Percentiles rank a stretch among this genome's conserved stretches.
Conservation (phyloP, 805 yeast genomes). For the Saccharomycopsis sp. region DNA sequence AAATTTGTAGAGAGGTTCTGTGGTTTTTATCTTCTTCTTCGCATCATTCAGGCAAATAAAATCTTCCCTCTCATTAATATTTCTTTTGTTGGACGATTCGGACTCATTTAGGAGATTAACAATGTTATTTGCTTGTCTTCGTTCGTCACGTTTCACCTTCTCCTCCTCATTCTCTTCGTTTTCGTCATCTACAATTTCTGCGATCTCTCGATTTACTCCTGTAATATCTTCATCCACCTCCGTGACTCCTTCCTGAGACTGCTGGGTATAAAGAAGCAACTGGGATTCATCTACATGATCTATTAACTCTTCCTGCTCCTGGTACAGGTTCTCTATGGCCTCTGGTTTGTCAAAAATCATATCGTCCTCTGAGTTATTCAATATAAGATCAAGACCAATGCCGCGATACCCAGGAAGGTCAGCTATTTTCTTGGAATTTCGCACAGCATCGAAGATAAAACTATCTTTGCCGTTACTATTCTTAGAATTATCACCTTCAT, state of each 20-base stretch:
- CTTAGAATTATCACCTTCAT: not conserved
- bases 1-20: conserved; percentile 11
- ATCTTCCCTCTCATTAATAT: not conserved
- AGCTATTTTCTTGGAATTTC: not conserved
- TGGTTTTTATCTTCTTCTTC: not conserved
- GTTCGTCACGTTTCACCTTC: not conserved
- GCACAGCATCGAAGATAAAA: not conserved
- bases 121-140: not conserved
- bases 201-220: no score
- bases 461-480: not conserved
- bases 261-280: not conserved
- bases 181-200: no score
- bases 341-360: not conserved
- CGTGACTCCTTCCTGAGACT: not conserved
- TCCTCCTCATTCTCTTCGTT: conserved; percentile 2
- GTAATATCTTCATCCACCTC: not conserved
- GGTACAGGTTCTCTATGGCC: not conserved
- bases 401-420: not conserved
- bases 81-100: not conserved
- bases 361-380: not conserved
- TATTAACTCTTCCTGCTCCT: not conserved
- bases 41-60: not conserved
- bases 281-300: not conserved
- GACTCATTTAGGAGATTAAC: not conserved
- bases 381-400: not conserved